Evolutionary conservation across 1,139 yeast species (phyloP).

Genomic region (Yamadazyma dushanensis): DNA sequence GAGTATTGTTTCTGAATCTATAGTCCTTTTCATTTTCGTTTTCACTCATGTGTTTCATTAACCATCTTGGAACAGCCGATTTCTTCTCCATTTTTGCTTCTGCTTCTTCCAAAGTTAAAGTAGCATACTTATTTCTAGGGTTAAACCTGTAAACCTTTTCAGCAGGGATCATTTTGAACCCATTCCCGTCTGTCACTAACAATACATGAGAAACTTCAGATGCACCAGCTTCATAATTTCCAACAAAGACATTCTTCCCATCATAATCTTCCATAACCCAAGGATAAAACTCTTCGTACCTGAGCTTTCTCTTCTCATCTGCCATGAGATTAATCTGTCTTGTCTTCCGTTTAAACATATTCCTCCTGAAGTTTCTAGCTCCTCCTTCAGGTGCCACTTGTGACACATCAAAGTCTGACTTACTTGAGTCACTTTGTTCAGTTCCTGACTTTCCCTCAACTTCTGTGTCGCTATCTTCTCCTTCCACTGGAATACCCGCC

Average conservation of each 20-base stretch:
- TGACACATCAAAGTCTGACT: constrained; percentile 50
- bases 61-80: constrained; percentile 86
- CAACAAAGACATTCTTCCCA: constrained; percentile 92
- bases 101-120: constrained; percentile 93
- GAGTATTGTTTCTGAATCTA: constrained; percentile 37
- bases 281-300: constrained; percentile 95
- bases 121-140: constrained; percentile 89
- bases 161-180: constrained; percentile 92
- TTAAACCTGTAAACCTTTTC: constrained; percentile 93
- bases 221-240: constrained; percentile 92
- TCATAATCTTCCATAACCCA: constrained; percentile 98
- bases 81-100: constrained; percentile 90
- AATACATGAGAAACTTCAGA: constrained; percentile 79
- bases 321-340: constrained; percentile 79
- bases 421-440: constrained; percentile 10
- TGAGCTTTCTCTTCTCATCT: constrained; percentile 74
- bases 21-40: constrained; percentile 48
- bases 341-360: constrained; percentile 74
- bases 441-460: constrained; percentile 19
- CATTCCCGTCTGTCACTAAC: constrained; percentile 81
- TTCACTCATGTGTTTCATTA: constrained; percentile 86
- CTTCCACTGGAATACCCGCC: constrained; percentile 21
- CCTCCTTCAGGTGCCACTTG: constrained; percentile 95
- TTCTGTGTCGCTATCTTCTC: constrained; percentile 20
- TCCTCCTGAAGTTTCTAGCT: constrained; percentile 67